Base-by-base conservation (phyloP, 495 filamentous ascomycete species). In the Ramalina intermedia region DNA sequence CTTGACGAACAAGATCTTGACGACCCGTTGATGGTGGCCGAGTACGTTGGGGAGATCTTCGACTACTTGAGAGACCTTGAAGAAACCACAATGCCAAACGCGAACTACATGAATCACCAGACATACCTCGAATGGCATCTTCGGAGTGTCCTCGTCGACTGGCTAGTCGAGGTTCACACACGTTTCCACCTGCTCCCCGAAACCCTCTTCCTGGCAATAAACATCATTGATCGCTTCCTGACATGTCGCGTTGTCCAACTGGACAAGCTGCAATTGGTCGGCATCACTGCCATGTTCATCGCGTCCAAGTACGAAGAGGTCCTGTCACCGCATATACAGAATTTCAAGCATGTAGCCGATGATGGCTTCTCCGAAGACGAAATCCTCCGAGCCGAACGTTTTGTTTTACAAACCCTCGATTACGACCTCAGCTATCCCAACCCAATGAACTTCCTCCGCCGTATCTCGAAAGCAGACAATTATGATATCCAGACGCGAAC, bases 241-340 rank as follows among this genome's bases (percentile, higher is more conserved):
- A 94, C 88, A 4, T 76, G 76, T 50, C 94, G 95, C 68, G 80
- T 94, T 37, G 93, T 98, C 33, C 85, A 90, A 63, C 74, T 98
- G 43, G 91, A 96, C 57, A 87, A 87, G 49, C 78, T 98, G 7
- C 91, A 98, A 66, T 74, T 98, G 12, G 91, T 98, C 52, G 91
- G 91, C 61, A 86, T 96, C 53, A 93, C 91, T 42, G 91, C 91
- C 61, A 96, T 98, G 91, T 76, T 96, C 72, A 94, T 98, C 61
- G 91, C 93, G 18, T 89, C 90, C 55, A 98, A 98, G 69, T 98
- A 96, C 58, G 91, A 98, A 64, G 91, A 98, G 59, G 88, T 96
- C 47, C 77, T 96, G 20, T 95, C 91, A 4, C 93, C 91, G 29
- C 91, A 96, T 61, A 87, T 98, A 36, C 80, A 81, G 64, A 95